phyloP scores from a whole-genome alignment of 2,329 filamentous ascomycete species.

The Raffaelea deltoideospora region DNA sequence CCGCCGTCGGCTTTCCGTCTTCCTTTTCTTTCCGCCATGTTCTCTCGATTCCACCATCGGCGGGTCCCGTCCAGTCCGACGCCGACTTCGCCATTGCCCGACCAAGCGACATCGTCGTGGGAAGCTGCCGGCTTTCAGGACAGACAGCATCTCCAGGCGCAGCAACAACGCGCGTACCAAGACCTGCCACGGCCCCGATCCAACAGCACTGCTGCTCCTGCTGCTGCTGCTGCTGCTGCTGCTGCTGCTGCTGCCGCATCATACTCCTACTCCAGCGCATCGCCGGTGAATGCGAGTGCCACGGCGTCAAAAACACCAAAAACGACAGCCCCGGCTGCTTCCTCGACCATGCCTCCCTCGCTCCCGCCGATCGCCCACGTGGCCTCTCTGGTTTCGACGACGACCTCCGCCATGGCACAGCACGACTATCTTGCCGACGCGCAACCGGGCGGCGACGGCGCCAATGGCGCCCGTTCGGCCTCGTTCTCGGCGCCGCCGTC shows the following conservation, averaged over 20 bases:
- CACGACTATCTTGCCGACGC: too few relatives aligned
- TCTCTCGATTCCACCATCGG: constrained; percentile 43
- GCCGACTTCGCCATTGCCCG: constrained; percentile 35
- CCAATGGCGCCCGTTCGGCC: constrained; percentile 22
- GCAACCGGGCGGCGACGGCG: too few relatives aligned
- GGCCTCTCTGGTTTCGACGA: constrained; percentile 1
- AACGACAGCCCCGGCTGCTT: constrained; percentile 14
- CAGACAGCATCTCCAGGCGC: constrained; percentile 14
- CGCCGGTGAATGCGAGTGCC: not conserved
- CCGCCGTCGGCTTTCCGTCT: not conserved
- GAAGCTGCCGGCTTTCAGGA: constrained; percentile 23
- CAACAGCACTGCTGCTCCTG: constrained; percentile 6
- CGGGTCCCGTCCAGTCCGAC: constrained; percentile 39
- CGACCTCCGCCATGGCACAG: too few relatives aligned
- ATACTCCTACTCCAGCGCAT: too few relatives aligned
- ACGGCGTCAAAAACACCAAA: not conserved
- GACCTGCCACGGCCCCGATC: constrained; percentile 2
- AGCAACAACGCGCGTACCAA: too few relatives aligned
- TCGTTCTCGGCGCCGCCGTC: constrained; percentile 13
- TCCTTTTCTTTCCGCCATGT: constrained; percentile 5
- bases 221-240: too few relatives aligned
- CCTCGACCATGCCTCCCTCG: constrained; percentile 27
- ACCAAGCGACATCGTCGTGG: constrained; percentile 26
- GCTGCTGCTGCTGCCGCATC: too few relatives aligned
- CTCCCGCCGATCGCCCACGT: constrained; percentile 36